Evolutionary conservation across 2,329 filamentous ascomycete species (phyloP).

Genomic region (Venturia asperata): DNA sequence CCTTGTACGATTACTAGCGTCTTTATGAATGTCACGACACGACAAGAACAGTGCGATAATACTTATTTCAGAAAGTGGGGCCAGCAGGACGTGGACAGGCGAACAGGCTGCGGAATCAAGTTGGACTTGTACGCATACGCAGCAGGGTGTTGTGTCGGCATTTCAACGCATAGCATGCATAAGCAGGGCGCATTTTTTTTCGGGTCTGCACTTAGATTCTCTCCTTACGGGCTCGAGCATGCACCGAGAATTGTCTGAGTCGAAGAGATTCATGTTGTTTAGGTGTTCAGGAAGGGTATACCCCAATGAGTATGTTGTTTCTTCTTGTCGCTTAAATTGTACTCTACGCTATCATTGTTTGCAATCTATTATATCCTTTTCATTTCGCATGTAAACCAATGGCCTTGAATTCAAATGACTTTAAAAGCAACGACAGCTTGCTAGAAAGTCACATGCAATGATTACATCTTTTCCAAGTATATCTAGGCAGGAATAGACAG

Average conservation of each 20-base stretch:
- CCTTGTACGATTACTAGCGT: not conserved
- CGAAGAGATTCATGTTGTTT: not conserved
- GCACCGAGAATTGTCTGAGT: not conserved
- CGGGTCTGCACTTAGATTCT: constrained; percentile 1
- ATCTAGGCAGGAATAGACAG: too few species aligned
- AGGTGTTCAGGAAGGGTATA: constrained; percentile 12
- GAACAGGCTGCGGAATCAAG: not conserved
- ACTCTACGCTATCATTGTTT: not conserved
- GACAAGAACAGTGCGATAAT: not conserved
- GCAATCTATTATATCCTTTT: not conserved
- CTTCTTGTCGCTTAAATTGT: not conserved
- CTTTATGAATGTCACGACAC: constrained; percentile 3
- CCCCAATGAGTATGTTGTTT: not conserved
- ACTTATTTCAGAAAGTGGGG: not conserved
- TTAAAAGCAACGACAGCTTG: too few species aligned
- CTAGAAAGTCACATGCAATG: too few species aligned
- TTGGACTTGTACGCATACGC: not conserved
- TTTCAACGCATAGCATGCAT: constrained; percentile 4
- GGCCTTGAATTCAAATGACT: too few species aligned
- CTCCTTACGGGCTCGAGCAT: not conserved
- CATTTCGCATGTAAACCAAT: too few species aligned
- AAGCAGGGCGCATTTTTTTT: not conserved
- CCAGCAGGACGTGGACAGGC: not conserved
- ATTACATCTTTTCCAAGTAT: too few species aligned
- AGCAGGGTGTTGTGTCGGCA: not conserved